Conservation (phyloP, 2,329 filamentous ascomycete genomes). For the Mariannaea elegans region DNA sequence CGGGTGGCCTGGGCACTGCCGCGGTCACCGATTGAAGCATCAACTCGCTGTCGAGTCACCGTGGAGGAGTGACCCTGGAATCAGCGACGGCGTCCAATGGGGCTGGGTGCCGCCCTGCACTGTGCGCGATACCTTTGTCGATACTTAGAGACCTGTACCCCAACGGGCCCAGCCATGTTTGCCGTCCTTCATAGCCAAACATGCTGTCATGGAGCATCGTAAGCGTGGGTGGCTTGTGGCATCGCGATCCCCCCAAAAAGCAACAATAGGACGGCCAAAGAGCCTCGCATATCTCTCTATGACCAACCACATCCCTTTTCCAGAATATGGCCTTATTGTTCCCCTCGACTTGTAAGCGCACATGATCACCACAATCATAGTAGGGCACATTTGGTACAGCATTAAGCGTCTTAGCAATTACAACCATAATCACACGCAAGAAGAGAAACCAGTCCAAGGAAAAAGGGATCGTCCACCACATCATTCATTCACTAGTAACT, state of each 20-base stretch:
- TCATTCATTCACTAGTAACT: not conserved
- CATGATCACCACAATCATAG: not conserved
- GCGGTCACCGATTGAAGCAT: slow-evolving; percentile 22
- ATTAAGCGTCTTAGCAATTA: not conserved
- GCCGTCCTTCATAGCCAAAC: slow-evolving; percentile 9
- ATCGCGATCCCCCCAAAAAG: slow-evolving; percentile 1
- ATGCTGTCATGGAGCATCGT: slow-evolving; percentile 5
- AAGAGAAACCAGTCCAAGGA: not conserved
- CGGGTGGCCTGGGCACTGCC: slow-evolving; percentile 28
- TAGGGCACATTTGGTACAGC: not conserved
- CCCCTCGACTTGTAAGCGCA: not conserved
- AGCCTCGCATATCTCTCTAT: slow-evolving; percentile 3
- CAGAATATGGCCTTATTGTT: not conserved
- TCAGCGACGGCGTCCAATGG: not conserved
- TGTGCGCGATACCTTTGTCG: slow-evolving; percentile 31
- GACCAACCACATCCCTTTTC: not conserved
- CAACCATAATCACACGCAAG: not conserved
- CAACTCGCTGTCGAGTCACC: slow-evolving; percentile 16
- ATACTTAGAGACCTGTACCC: slow-evolving; percentile 8
- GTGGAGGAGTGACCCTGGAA: not conserved
- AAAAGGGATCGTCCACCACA: not conserved
- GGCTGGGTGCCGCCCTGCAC: slow-evolving; percentile 30
- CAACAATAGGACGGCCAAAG: not conserved
- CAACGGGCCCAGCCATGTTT: not conserved
- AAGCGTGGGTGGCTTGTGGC: not conserved